Conservation (phyloP, 805 yeast genomes). For the Maudiozyma barnettii region DNA sequence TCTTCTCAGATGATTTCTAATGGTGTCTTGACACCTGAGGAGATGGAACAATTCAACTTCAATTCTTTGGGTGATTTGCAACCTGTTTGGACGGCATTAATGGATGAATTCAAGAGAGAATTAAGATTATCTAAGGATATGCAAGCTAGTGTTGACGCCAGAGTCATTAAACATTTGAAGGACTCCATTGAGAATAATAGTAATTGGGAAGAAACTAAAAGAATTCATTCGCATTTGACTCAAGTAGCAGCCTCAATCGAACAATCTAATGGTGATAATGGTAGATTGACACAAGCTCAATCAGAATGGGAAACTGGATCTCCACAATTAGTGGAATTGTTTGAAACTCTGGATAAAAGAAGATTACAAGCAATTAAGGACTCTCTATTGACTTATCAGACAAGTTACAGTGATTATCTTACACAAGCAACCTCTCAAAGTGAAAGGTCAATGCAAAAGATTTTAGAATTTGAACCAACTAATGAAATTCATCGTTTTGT, state of each 20-base stretch:
- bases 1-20: constrained; percentile 28
- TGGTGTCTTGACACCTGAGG: constrained; percentile 36
- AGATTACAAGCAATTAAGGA: constrained; percentile 57
- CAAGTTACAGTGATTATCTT: constrained; percentile 47
- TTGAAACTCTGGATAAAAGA: constrained; percentile 60
- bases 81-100: constrained; percentile 37
- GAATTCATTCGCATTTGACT: constrained; percentile 34
- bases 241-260: constrained; percentile 37
- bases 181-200: constrained; percentile 45
- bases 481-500: constrained; percentile 54
- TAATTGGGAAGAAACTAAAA: constrained; percentile 46
- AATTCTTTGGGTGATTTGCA: constrained; percentile 39
- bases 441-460: constrained; percentile 57
- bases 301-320: constrained; percentile 70
- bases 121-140: constrained; percentile 42
- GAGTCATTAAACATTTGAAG: constrained; percentile 46
- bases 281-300: constrained; percentile 37
- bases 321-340: constrained; percentile 63
- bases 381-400: constrained; percentile 54
- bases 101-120: constrained; percentile 37
- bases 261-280: constrained; percentile 32
- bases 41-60: constrained; percentile 39
- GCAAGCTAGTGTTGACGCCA: constrained; percentile 39
- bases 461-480: constrained; percentile 53
- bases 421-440: constrained; percentile 37